Evolutionary conservation across 495 filamentous ascomycete species (phyloP).

Genomic region (Xylaria telfairii): DNA sequence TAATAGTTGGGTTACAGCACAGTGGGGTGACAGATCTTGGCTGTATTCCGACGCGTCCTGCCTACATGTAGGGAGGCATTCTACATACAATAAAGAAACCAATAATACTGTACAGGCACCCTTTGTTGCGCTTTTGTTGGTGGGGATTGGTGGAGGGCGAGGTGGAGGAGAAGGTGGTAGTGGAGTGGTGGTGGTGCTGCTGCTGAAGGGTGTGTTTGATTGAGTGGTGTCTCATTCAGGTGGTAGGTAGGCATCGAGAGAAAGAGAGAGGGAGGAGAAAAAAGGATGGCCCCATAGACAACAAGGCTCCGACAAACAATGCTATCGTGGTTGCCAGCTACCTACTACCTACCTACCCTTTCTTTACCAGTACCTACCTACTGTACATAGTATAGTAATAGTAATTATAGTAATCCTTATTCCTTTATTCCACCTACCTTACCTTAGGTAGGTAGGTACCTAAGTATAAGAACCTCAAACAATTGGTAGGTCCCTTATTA

Average conservation of each 20-base stretch:
- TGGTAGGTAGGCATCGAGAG: neutral
- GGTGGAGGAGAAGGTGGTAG: neutral
- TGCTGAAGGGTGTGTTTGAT: neutral
- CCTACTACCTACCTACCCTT: too few relatives aligned
- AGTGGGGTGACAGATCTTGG: neutral
- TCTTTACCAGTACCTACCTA: too few relatives aligned
- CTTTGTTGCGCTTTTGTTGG: neutral
- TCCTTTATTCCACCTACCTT: neutral
- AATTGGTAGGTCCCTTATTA: slow-evolving; percentile 1
- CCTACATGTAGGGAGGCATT: neutral
- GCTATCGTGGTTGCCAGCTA: neutral
- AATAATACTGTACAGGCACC: neutral
- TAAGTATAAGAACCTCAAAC: neutral
- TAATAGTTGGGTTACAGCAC: neutral
- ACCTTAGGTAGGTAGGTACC: too few relatives aligned
- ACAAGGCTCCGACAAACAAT: neutral
- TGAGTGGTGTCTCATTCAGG: neutral
- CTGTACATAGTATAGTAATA: too few relatives aligned
- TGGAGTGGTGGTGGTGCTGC: too few relatives aligned
- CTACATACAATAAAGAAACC: neutral
- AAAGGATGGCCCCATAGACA: neutral
- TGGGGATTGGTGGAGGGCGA: neutral
- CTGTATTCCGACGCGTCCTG: neutral
- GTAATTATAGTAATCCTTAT: neutral
- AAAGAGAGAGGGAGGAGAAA: neutral